These are phyloP conservation scores for Trypethelium eluteriae DNA, from an alignment of 495 filamentous ascomycete genomes.

Conservation along the genomic window DNA sequence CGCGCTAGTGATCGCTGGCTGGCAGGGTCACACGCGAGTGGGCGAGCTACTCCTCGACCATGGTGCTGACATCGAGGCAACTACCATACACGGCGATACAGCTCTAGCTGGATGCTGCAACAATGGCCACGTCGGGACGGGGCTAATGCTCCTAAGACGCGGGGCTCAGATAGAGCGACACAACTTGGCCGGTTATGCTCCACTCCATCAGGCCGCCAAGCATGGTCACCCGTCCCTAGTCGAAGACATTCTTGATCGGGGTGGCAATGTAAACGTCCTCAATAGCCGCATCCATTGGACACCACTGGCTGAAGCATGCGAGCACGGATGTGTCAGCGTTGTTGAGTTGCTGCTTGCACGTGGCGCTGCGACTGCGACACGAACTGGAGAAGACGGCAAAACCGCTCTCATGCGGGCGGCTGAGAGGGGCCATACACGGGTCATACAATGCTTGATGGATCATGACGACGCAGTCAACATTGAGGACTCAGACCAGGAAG, in stretches of 20 bases:
- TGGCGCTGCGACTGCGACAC: neutral
- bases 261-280: neutral
- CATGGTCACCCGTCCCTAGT: neutral
- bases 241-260: neutral
- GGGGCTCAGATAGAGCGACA: neutral
- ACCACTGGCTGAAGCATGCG: neutral
- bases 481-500: neutral
- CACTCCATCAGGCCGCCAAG: neutral
- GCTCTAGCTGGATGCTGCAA: neutral
- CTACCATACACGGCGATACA: neutral
- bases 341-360: neutral
- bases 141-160: neutral
- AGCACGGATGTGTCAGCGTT: neutral
- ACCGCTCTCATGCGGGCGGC: neutral
- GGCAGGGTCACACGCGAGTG: neutral
- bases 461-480: neutral
- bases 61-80: conserved; percentile 14
- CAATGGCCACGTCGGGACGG: neutral
- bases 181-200: neutral
- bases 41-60: conserved; percentile 10
- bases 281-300: neutral
- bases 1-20: conserved; percentile 15
- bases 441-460: neutral
- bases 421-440: neutral
- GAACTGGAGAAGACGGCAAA: neutral